phyloP scores from a whole-genome alignment of 805 yeast genomes.

The Clavispora santaluciae region DNA sequence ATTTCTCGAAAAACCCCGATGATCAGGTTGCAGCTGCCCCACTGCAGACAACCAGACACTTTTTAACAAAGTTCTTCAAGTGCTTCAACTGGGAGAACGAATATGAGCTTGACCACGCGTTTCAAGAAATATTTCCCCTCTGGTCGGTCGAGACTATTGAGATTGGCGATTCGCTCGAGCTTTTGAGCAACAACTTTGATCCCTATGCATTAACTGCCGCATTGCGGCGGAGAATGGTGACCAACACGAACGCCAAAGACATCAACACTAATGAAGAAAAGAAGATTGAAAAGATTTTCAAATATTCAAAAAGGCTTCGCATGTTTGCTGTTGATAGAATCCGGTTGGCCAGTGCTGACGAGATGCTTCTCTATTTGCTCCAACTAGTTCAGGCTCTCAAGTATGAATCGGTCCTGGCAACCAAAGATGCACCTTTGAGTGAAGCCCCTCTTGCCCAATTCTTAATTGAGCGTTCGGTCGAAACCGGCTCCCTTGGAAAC shows the following conservation, averaged over 20 bases:
- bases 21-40: slow-evolving; percentile 23
- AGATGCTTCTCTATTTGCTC: slow-evolving; percentile 72
- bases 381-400: slow-evolving; percentile 90
- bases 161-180: slow-evolving; percentile 80
- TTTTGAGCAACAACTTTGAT: slow-evolving; percentile 72
- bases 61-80: slow-evolving; percentile 74
- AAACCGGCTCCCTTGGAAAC: slow-evolving; percentile 66
- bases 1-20: slow-evolving; percentile 36
- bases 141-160: slow-evolving; percentile 64
- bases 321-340: slow-evolving; percentile 85
- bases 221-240: slow-evolving; percentile 11
- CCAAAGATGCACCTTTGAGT: slow-evolving; percentile 14
- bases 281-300: slow-evolving; percentile 27
- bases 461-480: slow-evolving; percentile 64
- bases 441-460: slow-evolving; percentile 69
- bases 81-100: slow-evolving; percentile 87
- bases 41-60: slow-evolving; percentile 46
- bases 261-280: slow-evolving; percentile 22
- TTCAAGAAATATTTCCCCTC: slow-evolving; percentile 62
- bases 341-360: slow-evolving; percentile 71
- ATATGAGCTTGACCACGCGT: slow-evolving; percentile 71
- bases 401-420: slow-evolving; percentile 50
- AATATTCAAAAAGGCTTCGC: slow-evolving; percentile 56
- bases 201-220: slow-evolving; percentile 32
- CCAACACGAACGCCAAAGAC: slow-evolving; percentile 11